Evolutionary conservation across 2,329 filamentous ascomycete genomes (phyloP).

Genomic region (Diaporthe citrichinensis): DNA sequence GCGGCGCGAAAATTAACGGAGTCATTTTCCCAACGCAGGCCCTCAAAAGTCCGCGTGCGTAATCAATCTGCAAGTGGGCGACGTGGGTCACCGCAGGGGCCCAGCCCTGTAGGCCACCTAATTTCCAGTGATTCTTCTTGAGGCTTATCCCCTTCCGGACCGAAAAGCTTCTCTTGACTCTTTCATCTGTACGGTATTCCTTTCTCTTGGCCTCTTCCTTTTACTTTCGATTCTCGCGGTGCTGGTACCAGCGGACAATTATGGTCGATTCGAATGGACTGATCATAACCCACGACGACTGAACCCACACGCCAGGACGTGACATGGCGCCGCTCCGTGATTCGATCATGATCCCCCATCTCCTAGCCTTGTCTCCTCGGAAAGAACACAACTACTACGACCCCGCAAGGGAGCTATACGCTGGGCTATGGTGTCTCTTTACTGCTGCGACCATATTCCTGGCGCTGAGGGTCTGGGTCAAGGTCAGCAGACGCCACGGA

Average conservation of each 20-base stretch:
- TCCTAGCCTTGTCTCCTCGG: constrained; percentile 2
- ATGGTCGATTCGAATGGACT: constrained; percentile 9
- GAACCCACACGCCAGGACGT: constrained; percentile 18
- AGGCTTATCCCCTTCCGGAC: neutral
- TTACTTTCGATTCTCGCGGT: constrained; percentile 20
- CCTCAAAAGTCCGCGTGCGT: constrained; percentile 5
- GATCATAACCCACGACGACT: neutral
- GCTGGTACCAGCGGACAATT: constrained; percentile 24
- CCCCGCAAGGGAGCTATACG: constrained; percentile 48
- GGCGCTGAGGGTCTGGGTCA: constrained; percentile 52
- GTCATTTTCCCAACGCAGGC: neutral
- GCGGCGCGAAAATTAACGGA: neutral
- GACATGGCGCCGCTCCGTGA: constrained; percentile 37
- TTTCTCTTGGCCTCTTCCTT: neutral
- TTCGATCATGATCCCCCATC: constrained; percentile 22
- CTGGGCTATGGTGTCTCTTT: constrained; percentile 53
- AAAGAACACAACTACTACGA: constrained; percentile 38
- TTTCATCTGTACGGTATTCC: neutral
- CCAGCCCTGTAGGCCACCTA: neutral
- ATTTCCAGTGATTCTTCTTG: constrained; percentile 19
- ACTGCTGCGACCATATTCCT: constrained; percentile 50
- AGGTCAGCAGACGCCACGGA: constrained; percentile 52
- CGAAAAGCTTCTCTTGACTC: neutral
- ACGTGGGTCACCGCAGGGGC: constrained; percentile 17
- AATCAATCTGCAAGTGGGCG: constrained; percentile 18